These are phyloP conservation scores for Obelidium mucronatum DNA, from an alignment of 192 early-diverging fungal genomes.

Conservation along the genomic window DNA sequence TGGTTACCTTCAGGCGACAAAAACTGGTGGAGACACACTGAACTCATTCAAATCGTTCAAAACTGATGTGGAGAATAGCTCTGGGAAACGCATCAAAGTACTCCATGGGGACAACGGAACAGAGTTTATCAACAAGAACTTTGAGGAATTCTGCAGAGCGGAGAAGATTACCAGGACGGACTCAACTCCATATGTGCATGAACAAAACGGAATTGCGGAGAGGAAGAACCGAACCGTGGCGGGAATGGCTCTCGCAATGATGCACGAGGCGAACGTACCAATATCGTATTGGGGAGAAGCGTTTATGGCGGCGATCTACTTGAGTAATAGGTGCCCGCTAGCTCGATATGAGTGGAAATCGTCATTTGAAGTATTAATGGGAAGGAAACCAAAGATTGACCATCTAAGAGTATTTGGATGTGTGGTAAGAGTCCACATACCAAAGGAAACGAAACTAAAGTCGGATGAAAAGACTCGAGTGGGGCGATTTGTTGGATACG, in stretches of 20 bases:
- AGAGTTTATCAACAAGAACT: not conserved
- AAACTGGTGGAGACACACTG: not conserved
- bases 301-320: not conserved
- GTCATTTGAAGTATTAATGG: no score
- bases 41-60: not conserved
- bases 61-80: not conserved
- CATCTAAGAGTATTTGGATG: no score
- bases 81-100: not conserved
- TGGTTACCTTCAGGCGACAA: not conserved
- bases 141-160: not conserved
- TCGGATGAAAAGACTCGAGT: no score
- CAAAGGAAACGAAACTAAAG: no score
- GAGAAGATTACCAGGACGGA: constrained; percentile 1
- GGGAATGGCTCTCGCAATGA: constrained; percentile 12
- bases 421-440: no score
- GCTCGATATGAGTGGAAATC: no score
- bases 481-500: no score
- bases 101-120: not conserved
- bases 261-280: not conserved
- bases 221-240: constrained; percentile 26
- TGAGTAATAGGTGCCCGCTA: no score
- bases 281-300: not conserved
- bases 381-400: no score
- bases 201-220: constrained; percentile 32
- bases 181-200: constrained; percentile 26